Base-by-base conservation (phyloP, 176 grass and related monocot species). In the Phoenix roebelenii region DNA sequence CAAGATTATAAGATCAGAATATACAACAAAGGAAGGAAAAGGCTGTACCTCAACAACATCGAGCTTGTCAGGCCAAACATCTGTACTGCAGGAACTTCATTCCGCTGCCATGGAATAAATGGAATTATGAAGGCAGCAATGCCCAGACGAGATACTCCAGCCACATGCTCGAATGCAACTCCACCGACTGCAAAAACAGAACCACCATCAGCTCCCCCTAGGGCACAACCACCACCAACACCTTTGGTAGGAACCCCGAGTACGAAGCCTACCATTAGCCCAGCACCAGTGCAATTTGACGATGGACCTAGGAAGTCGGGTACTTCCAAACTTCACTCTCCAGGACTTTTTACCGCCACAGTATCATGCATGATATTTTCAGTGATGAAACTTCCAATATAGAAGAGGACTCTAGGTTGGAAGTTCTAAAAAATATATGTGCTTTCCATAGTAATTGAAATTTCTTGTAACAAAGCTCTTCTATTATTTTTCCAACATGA, bases 61-160 rank as follows among this genome's bases (percentile, higher is more conserved):
- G 68, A 80, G 72, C 85, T 85, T 68, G 77, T 61, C n/a, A 61
- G 17, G 7, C 81, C 68, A 0, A 66, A 80, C 48, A 5, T 89
- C 67, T 89, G 85, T 71, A 68, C 51, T 3, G 15, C 26, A 28
- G 72, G 64, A 18, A 26, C 50, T 54, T 76, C 25, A 4, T 85
- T 80, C 71, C 77, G 75, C 53, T 89, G 89, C 60, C 89, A 89
- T 26, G 73, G 82, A 56, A 83, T 85, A 68, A 67, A 72, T 56
- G 79, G 68, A 9, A 29, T 79, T 58, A 79, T 85, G 73, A 78
- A 32, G 62, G 68, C 60, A 72, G 52, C 15, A 26, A 55, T 23
- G 55, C 26, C 59, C 58, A 24, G 5, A 39, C 63, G 50, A 25
- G 70, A 62, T 60, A 79, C 74, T 51, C 58, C 63, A 2, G 3